phyloP scores from a whole-genome alignment of 768 basidiomycete species.

The Leccinum arenicola region DNA sequence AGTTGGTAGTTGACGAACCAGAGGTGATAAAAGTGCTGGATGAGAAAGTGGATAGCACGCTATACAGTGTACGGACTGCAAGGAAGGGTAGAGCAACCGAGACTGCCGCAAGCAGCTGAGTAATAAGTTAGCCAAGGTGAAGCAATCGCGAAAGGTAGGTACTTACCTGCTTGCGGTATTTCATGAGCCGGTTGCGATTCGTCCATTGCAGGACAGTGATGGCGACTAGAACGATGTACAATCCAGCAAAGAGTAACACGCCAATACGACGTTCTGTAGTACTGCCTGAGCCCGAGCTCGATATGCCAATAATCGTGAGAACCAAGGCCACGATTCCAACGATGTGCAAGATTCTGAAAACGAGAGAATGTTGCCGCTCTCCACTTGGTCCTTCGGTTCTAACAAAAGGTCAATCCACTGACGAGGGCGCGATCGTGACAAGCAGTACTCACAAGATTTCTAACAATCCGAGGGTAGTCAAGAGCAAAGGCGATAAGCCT shows the following conservation, averaged over 20 bases:
- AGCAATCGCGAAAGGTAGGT: constrained; percentile 4
- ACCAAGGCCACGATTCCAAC: constrained; percentile 27
- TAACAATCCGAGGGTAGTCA: constrained; percentile 37
- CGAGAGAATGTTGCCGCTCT: constrained; percentile 1
- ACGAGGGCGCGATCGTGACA: not conserved
- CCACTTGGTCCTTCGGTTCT: constrained; percentile 32
- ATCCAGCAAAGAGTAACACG: constrained; percentile 31
- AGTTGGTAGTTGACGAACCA: constrained; percentile 17
- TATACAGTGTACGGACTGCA: constrained; percentile 46
- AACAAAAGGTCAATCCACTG: constrained; percentile 3
- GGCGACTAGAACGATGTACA: constrained; percentile 46
- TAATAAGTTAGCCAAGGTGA: constrained; percentile 8
- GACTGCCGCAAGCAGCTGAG: constrained; percentile 55
- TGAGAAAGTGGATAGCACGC: constrained; percentile 57
- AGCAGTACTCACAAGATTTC: constrained; percentile 31
- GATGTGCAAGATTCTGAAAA: constrained; percentile 30
- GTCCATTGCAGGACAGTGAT: constrained; percentile 49
- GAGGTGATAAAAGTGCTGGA: constrained; percentile 37
- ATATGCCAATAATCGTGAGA: constrained; percentile 35
- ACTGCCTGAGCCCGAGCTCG: constrained; percentile 10
- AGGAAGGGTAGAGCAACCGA: constrained; percentile 58
- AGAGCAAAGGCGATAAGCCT: constrained; percentile 39
- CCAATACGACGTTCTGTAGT: constrained; percentile 33
- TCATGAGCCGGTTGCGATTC: constrained; percentile 39
- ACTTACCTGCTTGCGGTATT: constrained; percentile 34